Conservation (phyloP, 2,329 filamentous ascomycete genomes). For the Diaporthe velutina region DNA sequence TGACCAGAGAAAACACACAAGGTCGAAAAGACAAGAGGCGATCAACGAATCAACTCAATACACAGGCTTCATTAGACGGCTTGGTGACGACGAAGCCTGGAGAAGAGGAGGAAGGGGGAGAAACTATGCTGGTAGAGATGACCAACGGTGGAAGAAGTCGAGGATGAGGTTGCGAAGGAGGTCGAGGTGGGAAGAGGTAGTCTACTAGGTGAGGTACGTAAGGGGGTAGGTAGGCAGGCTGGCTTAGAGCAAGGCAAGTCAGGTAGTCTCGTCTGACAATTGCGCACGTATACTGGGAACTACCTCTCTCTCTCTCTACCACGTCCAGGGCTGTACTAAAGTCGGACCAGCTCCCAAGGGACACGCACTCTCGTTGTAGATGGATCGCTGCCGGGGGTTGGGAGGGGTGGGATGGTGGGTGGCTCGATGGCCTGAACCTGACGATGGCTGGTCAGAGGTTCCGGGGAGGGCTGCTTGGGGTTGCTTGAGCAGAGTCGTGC, state of each 20-base stretch:
- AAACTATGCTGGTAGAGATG: constrained; percentile 33
- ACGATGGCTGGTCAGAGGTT: constrained; percentile 1
- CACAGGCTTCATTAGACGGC: constrained; percentile 47
- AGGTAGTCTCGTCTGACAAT: constrained; percentile 5
- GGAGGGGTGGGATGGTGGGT: not conserved
- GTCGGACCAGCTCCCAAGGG: constrained; percentile 13
- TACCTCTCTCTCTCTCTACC: too few species aligned
- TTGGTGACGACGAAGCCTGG: constrained; percentile 42
- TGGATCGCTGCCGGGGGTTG: constrained; percentile 27
- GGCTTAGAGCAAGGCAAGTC: not conserved
- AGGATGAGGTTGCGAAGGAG: constrained; percentile 19
- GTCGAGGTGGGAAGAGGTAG: constrained; percentile 18
- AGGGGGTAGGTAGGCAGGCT: constrained; percentile 16
- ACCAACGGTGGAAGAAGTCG: constrained; percentile 5
- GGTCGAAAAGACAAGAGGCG: constrained; percentile 35
- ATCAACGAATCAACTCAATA: constrained; percentile 45
- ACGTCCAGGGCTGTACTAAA: not conserved
- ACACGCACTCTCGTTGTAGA: constrained; percentile 8
- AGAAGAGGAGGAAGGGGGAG: constrained; percentile 39
- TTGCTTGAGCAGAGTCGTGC: constrained; percentile 15
- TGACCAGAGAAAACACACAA: constrained; percentile 33
- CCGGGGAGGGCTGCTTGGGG: not conserved
- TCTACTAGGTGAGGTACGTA: constrained; percentile 1
- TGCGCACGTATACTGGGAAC: not conserved
- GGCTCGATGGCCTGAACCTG: constrained; percentile 12